Base-by-base conservation (phyloP, 2,329 filamentous ascomycete species). In the Pochonia chlamydosporia region DNA sequence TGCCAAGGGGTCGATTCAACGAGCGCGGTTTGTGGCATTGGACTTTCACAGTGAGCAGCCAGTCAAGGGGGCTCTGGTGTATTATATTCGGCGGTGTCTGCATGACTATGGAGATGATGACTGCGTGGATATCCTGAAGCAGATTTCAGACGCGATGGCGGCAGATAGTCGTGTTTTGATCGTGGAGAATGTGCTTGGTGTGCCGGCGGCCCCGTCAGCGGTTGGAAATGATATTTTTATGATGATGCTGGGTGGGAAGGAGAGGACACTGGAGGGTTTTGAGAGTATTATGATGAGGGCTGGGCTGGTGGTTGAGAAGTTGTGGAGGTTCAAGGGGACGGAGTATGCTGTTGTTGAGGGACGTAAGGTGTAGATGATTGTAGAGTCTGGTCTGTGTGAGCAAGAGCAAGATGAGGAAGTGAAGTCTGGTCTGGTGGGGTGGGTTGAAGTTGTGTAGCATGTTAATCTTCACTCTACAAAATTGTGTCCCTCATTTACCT, bases 91-190 rank as follows among this genome's bases (percentile, higher is more conserved):
- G 43, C 61, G 63, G 6, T 63, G 62, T 37, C 59, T 70, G 1
- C 67, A 70, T 48, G 63, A 70, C 46, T 70, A 67, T 48, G 51
- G 59, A 20, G 65, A 68, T 44, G 54, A 59, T 2, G 58, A 59
- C 13, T 60, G 56, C 23, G 56, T 61, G 1, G 43, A 53, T 20
- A 67, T 69, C 1, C 54, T 70, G 5, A 44, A 54, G 36, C 57
- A 56, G 33, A 55, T 66, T 6, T 46, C 49, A 8, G 46, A 55
- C 8, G 58, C 59, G 40, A 63, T 63, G 61, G 59, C 56, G 9
- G 24, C 45, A 0, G 63, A 68, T 43, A 66, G 63, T 51, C 57
- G 54, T 20, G 51, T 68, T 1, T 55, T 67, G 8, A 59, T 68
- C 16, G 54, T 62, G 11, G 66, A 67, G 49, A 54, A 61, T 36